Evolutionary conservation across 345 rosid genomes (phyloP).

Genomic region (Linum lewisii): DNA sequence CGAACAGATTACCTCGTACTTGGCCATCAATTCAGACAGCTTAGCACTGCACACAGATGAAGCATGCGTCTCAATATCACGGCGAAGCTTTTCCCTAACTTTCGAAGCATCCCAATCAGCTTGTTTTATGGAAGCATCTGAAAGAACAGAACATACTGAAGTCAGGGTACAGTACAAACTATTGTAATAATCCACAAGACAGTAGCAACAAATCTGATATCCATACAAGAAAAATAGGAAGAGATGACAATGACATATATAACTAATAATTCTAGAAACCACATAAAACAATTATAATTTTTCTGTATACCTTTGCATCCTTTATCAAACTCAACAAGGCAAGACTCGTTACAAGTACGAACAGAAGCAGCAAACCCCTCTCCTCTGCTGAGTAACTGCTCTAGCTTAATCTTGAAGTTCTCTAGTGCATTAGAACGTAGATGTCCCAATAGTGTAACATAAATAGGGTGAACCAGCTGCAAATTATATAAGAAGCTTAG

Average conservation of each 20-base stretch:
- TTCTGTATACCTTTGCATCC: constrained; percentile 44
- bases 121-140: constrained; percentile 52
- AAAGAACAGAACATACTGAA: not conserved
- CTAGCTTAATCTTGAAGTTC: constrained; percentile 39
- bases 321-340: constrained; percentile 54
- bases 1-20: constrained; percentile 39
- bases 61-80: constrained; percentile 45
- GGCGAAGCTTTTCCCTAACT: constrained; percentile 46
- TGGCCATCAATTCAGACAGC: constrained; percentile 41
- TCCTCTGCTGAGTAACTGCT: constrained; percentile 38
- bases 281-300: not conserved
- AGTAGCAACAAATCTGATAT: too few relatives aligned
- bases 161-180: not conserved
- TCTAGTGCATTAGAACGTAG: constrained; percentile 41
- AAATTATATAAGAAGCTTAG: constrained; percentile 1
- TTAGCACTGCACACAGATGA: constrained; percentile 36
- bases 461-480: constrained; percentile 51
- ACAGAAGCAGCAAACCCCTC: constrained; percentile 61
- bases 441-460: constrained; percentile 47
- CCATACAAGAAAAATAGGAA: not conserved
- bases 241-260: too few relatives aligned
- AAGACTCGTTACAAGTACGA: constrained; percentile 29
- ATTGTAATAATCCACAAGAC: too few relatives aligned
- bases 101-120: constrained; percentile 61
- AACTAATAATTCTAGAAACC: not conserved